These are phyloP conservation scores for Teratosphaeriaceae sp. DNA, from an alignment of 2,329 filamentous ascomycete genomes.

Conservation along the genomic window DNA sequence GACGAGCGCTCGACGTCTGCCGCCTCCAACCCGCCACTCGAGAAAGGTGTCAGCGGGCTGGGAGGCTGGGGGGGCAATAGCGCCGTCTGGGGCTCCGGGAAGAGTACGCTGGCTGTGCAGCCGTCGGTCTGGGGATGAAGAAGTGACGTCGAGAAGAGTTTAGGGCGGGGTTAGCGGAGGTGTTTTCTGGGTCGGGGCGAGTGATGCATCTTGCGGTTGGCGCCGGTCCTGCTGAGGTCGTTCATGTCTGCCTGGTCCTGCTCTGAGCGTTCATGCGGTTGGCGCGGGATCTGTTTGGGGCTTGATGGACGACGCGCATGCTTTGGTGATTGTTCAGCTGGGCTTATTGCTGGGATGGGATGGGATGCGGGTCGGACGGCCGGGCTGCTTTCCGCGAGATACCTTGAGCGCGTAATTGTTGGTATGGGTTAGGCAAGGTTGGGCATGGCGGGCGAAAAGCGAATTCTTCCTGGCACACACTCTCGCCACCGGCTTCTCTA, in stretches of 20 bases:
- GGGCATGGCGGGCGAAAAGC: too few species aligned
- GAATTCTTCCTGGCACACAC: too few species aligned
- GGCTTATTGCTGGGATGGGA: too few species aligned
- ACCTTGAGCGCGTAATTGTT: neutral
- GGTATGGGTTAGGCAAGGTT: neutral
- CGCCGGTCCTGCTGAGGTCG: conserved; percentile 2
- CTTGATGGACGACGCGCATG: too few species aligned
- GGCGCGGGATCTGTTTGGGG: neutral
- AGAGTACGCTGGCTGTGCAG: conserved; percentile 74
- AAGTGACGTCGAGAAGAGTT: neutral
- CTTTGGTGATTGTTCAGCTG: too few species aligned
- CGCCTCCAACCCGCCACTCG: conserved; percentile 49
- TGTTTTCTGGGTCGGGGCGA: neutral
- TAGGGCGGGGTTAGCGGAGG: conserved; percentile 6
- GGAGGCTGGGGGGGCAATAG: conserved; percentile 71
- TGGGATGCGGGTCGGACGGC: neutral
- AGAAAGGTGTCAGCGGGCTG: conserved; percentile 37
- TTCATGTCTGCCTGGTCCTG: neutral
- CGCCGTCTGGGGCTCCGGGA: conserved; percentile 72
- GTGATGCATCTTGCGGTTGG: conserved; percentile 8
- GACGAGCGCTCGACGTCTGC: conserved; percentile 53
- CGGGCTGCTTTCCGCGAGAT: neutral
- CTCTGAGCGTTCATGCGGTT: conserved; percentile 8
- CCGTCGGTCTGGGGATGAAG: conserved; percentile 87
- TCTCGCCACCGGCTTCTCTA: too few species aligned